phyloP scores from a whole-genome alignment of 495 filamentous ascomycete genomes.

The Neurospora sp. region DNA sequence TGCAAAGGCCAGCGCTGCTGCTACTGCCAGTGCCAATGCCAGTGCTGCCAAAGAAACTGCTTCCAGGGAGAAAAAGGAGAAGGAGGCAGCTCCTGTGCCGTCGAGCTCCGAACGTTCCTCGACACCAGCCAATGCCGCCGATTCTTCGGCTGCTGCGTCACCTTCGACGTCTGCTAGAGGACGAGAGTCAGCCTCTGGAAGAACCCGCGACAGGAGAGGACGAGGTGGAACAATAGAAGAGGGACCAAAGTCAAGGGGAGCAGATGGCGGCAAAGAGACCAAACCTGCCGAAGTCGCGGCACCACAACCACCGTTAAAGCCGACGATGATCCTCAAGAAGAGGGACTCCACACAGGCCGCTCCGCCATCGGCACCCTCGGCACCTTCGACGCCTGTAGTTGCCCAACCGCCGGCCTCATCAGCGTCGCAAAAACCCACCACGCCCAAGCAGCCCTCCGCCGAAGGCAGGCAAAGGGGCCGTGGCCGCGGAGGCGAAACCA shows the following conservation, averaged over 20 bases:
- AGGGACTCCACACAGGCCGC: slow-evolving; percentile 21
- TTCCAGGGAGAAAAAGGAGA: slow-evolving; percentile 3
- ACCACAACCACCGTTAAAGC: slow-evolving; percentile 12
- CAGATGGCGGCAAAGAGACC: slow-evolving; percentile 11
- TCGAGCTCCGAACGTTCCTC: slow-evolving; percentile 17
- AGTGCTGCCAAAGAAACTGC: slow-evolving; percentile 27
- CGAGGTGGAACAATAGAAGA: slow-evolving; percentile 14
- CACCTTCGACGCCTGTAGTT: slow-evolving; percentile 7
- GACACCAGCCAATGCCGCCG: slow-evolving; percentile 17
- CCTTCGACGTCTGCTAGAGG: slow-evolving; percentile 2
- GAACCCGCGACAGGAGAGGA: slow-evolving; percentile 17
- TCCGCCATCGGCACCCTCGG: slow-evolving; percentile 15
- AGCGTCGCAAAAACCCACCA: slow-evolving; percentile 19
- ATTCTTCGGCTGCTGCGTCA: slow-evolving; percentile 2
- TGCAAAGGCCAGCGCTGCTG: slow-evolving; percentile 27
- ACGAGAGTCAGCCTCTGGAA: slow-evolving; percentile 18
- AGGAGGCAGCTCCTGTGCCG: slow-evolving; percentile 13
- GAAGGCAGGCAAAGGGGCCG: slow-evolving; percentile 22
- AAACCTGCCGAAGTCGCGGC: slow-evolving; percentile 7
- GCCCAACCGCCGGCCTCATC: slow-evolving; percentile 7
- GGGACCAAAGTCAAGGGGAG: slow-evolving; percentile 9
- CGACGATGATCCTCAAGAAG: slow-evolving; percentile 32
- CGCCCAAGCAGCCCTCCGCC: slow-evolving; percentile 8
- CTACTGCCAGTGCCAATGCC: slow-evolving; percentile 1
- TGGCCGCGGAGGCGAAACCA: neutral